Conservation (phyloP, 345 rosid species). For the Brassica carinata region DNA sequence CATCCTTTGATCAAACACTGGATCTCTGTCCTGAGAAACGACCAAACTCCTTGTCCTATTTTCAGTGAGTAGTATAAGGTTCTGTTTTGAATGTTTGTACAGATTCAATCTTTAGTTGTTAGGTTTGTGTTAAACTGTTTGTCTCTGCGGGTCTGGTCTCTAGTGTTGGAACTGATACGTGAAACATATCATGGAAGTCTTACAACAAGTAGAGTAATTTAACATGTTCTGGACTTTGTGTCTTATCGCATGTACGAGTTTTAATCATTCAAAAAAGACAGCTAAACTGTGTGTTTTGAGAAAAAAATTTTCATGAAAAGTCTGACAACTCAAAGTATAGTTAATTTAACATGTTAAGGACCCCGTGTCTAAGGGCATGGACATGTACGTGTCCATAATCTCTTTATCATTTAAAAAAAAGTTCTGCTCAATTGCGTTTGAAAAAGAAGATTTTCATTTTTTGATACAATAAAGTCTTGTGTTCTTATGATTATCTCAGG, state of each 20-base stretch:
- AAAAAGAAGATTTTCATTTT: not conserved
- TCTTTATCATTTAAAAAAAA: not conserved
- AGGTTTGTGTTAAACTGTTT: not conserved
- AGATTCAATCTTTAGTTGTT: not conserved
- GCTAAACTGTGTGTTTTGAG: too few relatives aligned
- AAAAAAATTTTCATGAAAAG: too few relatives aligned
- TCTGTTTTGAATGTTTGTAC: not conserved
- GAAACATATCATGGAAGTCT: not conserved
- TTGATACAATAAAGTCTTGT: not conserved
- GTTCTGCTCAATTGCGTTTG: not conserved
- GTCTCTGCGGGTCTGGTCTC: not conserved
- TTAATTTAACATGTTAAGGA: not conserved
- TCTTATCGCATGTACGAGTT: too few relatives aligned
- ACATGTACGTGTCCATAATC: not conserved
- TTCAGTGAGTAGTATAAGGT: slow-evolving; percentile 59
- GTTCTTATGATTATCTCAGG: slow-evolving; percentile 37
- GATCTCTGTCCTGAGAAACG: slow-evolving; percentile 84
- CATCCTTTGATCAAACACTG: slow-evolving; percentile 95
- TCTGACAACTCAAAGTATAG: not conserved
- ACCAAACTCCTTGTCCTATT: slow-evolving; percentile 79
- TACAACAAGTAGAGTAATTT: not conserved
- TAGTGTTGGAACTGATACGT: not conserved
- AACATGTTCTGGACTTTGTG: not conserved
- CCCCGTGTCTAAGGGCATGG: not conserved
- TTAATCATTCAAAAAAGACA: not conserved